phyloP scores from a whole-genome alignment of 129 eudicot genomes.

The Flaveria robusta region DNA sequence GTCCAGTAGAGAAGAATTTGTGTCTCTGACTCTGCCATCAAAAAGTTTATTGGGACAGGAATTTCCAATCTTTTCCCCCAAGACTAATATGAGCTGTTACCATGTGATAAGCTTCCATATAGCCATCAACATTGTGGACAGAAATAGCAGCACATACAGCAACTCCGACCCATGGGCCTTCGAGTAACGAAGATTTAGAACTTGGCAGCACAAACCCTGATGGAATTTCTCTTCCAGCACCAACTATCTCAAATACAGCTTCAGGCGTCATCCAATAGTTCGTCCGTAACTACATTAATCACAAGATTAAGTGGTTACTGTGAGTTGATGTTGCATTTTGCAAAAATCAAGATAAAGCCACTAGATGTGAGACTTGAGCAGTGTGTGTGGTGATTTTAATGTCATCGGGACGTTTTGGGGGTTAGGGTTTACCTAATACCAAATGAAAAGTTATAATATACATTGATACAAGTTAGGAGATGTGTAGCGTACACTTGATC shows the following conservation, averaged over 20 bases:
- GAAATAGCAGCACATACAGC: slow-evolving; percentile 25
- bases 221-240: slow-evolving; percentile 23
- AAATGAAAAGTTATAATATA: too few species aligned
- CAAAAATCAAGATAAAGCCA: too few species aligned
- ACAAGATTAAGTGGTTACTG: neutral
- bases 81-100: slow-evolving; percentile 19
- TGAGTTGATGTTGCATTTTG: too few species aligned
- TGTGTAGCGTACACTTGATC: too few species aligned
- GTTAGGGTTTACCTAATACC: too few species aligned
- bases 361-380: too few species aligned
- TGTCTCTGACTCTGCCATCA: slow-evolving; percentile 14
- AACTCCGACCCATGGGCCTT: slow-evolving; percentile 23
- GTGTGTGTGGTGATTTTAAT: too few species aligned
- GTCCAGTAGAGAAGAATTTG: slow-evolving; percentile 24
- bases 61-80: neutral
- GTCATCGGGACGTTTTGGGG: too few species aligned
- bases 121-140: neutral
- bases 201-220: neutral
- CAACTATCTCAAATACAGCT: slow-evolving; percentile 29
- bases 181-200: neutral
- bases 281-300: neutral
- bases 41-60: neutral
- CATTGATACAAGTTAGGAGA: too few species aligned
- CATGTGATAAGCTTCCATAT: neutral
- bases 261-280: slow-evolving; percentile 22